A percentile compares a stretch with the other conserved stretches of the same genome.
Evolutionary conservation across 2,329 filamentous ascomycete species (phyloP).

Genomic region (Alternaria arbusti): DNA sequence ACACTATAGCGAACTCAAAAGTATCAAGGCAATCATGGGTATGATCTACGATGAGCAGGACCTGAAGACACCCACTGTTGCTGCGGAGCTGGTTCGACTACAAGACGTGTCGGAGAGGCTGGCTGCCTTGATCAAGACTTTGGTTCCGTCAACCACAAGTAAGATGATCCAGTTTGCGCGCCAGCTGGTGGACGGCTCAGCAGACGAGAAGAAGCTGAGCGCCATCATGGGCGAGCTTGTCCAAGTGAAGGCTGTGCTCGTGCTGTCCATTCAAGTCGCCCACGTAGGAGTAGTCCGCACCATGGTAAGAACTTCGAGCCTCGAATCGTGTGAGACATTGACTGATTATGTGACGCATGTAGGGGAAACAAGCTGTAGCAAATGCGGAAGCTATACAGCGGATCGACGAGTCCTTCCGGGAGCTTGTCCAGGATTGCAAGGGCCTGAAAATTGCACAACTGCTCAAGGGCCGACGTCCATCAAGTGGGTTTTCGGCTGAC

Average conservation of each 20-base stretch:
- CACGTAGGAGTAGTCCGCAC: constrained; percentile 21
- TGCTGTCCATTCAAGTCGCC: constrained; percentile 23
- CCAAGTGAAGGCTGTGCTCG: constrained; percentile 19
- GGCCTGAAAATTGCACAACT: background rate
- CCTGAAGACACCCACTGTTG: background rate
- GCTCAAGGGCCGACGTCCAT: background rate
- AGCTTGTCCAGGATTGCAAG: background rate
- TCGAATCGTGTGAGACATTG: background rate
- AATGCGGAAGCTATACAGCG: constrained; percentile 19
- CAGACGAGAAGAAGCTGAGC: constrained; percentile 22
- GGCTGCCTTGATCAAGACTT: background rate
- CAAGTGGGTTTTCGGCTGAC: background rate
- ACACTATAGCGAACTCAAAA: background rate
- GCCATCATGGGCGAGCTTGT: constrained; percentile 23
- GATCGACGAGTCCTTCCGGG: constrained; percentile 12
- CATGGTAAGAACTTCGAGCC: background rate
- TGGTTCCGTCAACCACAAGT: constrained; percentile 12
- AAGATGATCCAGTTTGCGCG: constrained; percentile 17
- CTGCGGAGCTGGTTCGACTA: background rate
- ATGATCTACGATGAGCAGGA: background rate
- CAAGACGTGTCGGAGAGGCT: background rate
- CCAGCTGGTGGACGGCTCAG: constrained; percentile 20
- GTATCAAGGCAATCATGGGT: background rate
- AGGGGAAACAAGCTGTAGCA: constrained; percentile 14
- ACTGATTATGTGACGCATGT: background rate